Conservation (phyloP, 225 moss, liverwort and hornwort genomes). For the Polytrichum formosum region DNA sequence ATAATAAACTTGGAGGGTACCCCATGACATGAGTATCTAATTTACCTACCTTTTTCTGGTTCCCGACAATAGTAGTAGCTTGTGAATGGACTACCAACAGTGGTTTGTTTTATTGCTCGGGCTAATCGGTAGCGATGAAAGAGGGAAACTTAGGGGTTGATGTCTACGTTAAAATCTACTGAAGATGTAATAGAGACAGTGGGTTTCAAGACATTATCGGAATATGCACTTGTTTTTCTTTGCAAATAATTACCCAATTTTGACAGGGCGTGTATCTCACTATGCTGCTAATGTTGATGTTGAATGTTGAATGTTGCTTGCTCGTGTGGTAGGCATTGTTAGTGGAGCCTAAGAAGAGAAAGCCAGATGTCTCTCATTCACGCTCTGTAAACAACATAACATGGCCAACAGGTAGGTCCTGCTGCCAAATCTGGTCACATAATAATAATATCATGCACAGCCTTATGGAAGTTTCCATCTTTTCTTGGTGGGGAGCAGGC, state of each 20-base stretch:
- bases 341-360: constrained; percentile 69
- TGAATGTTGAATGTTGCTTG: constrained; percentile 35
- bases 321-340: constrained; percentile 57
- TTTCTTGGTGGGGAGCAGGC: constrained; percentile 59
- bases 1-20: neutral
- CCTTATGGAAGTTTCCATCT: constrained; percentile 23
- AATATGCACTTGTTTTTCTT: neutral
- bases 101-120: no score
- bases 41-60: no score
- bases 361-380: constrained; percentile 50
- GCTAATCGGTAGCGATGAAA: no score
- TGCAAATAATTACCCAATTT: neutral
- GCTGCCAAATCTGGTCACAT: constrained; percentile 15
- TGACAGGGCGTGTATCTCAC: neutral
- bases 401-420: constrained; percentile 54
- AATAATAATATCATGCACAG: constrained; percentile 1
- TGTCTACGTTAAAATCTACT: neutral
- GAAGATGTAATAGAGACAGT: neutral
- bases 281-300: constrained; percentile 12
- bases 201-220: neutral
- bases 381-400: constrained; percentile 44
- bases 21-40: no score
- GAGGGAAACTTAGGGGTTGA: no score
- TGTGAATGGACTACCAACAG: no score
- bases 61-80: no score